These are phyloP conservation scores for Pythium aquatile DNA, from an alignment of 352 stramenopile genomes.

Conservation along the genomic window DNA sequence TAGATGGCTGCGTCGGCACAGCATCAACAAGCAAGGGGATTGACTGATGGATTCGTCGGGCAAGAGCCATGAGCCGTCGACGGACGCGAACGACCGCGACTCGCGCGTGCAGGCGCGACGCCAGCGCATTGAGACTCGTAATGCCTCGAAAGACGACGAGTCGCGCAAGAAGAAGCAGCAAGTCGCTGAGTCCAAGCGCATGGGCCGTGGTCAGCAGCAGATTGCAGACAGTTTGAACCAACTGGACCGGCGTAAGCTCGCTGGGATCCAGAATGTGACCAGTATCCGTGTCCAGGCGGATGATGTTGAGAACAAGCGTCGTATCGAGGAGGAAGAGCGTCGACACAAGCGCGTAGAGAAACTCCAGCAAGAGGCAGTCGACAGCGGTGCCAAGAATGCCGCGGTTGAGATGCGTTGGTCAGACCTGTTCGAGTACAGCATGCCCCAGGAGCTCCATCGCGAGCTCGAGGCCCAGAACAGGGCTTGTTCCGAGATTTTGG, in stretches of 20 bases:
- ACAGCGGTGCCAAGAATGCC: conserved; percentile 89
- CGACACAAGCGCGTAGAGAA: conserved; percentile 80
- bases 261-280: conserved; percentile 89
- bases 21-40: neutral
- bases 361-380: conserved; percentile 91
- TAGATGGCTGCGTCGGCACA: neutral
- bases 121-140: conserved; percentile 74
- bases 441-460: conserved; percentile 91
- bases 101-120: conserved; percentile 60
- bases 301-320: conserved; percentile 84
- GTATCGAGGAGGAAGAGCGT: conserved; percentile 89
- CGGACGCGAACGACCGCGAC: conserved; percentile 52
- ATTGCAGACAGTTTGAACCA: conserved; percentile 77
- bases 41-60: conserved; percentile 27
- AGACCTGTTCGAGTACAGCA: conserved; percentile 90
- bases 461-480: conserved; percentile 88
- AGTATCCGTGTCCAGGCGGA: conserved; percentile 90
- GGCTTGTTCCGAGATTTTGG: conserved; percentile 89
- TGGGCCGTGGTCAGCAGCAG: conserved; percentile 75
- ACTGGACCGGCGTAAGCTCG: conserved; percentile 67
- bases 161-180: conserved; percentile 70
- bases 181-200: conserved; percentile 56
- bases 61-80: conserved; percentile 39
- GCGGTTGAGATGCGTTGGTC: conserved; percentile 93
- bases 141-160: conserved; percentile 78